phyloP scores from a whole-genome alignment of 83 land plant species.

The Thuja plicata region DNA sequence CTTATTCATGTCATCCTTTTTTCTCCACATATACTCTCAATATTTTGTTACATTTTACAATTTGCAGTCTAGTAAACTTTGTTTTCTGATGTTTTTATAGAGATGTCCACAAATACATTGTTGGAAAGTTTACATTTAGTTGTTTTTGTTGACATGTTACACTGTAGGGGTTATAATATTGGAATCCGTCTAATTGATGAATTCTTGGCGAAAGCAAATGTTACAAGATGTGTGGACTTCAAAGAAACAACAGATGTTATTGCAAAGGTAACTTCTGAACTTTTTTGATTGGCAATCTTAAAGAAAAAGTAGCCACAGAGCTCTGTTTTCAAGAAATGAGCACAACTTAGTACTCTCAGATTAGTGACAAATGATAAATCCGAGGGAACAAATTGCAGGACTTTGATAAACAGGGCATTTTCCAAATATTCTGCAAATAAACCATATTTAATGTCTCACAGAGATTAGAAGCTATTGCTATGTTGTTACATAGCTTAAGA shows the following conservation, averaged over 20 bases:
- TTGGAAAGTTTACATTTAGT: not conserved
- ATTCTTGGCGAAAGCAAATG: slow-evolving; percentile 88
- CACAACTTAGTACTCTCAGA: not conserved
- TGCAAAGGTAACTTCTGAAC: slow-evolving; percentile 66
- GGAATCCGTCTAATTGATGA: slow-evolving; percentile 92
- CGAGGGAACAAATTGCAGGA: not conserved
- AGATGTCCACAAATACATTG: not conserved
- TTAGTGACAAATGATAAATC: not conserved
- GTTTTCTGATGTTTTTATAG: not conserved
- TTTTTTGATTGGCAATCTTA: not conserved
- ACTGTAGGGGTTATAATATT: slow-evolving; percentile 92
- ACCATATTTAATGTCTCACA: not conserved
- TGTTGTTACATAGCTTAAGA: not conserved
- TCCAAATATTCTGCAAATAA: not conserved
- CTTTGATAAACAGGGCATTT: not conserved
- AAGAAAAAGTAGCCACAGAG: not conserved
- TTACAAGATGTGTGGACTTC: slow-evolving; percentile 84
- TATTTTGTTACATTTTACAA: not conserved
- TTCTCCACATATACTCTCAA: not conserved
- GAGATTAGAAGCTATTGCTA: not conserved
- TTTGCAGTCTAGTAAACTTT: not conserved
- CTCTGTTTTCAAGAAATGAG: not conserved
- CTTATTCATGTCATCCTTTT: not conserved
- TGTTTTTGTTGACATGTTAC: slow-evolving; percentile 6
- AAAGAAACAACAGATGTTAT: slow-evolving; percentile 94